These are phyloP conservation scores for Penicillium fuscoglaucum DNA, from an alignment of 2,329 filamentous ascomycete species.

Conservation along the genomic window DNA sequence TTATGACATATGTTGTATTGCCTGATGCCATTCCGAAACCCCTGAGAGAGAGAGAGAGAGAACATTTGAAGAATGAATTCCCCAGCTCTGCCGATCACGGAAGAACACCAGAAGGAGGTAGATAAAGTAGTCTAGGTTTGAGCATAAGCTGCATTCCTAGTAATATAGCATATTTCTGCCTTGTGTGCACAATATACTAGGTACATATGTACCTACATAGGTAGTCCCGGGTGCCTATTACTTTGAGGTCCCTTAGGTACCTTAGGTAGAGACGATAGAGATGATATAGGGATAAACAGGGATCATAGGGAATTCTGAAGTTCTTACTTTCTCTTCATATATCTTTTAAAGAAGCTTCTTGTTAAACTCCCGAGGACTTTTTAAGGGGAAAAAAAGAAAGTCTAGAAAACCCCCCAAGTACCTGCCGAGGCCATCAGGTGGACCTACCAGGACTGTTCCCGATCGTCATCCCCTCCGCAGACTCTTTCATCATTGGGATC, in stretches of 20 bases:
- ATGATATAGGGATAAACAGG: background rate
- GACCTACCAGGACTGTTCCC: slow-evolving; percentile 15
- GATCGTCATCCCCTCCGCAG: slow-evolving; percentile 28
- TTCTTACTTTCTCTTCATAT: slow-evolving; percentile 14
- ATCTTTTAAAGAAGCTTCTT: slow-evolving; percentile 9
- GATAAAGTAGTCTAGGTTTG: background rate
- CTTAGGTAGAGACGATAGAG: background rate
- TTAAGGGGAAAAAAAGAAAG: background rate
- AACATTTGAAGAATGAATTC: background rate
- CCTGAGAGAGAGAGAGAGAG: slow-evolving; percentile 7
- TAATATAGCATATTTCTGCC: background rate
- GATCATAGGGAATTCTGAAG: background rate
- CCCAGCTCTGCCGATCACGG: slow-evolving; percentile 8
- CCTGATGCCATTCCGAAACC: slow-evolving; percentile 6
- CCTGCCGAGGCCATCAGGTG: slow-evolving; percentile 34
- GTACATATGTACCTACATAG: background rate
- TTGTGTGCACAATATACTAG: background rate
- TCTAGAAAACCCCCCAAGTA: slow-evolving; percentile 15
- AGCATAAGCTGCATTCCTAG: background rate
- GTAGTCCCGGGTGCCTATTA: background rate
- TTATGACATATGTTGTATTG: background rate
- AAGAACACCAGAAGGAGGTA: slow-evolving; percentile 2
- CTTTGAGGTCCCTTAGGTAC: background rate
- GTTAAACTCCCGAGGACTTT: slow-evolving; percentile 4
- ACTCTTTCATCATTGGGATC: slow-evolving; percentile 27